phyloP scores from a whole-genome alignment of 1,139 yeast genomes.

The Saccharomyces hybrid region DNA sequence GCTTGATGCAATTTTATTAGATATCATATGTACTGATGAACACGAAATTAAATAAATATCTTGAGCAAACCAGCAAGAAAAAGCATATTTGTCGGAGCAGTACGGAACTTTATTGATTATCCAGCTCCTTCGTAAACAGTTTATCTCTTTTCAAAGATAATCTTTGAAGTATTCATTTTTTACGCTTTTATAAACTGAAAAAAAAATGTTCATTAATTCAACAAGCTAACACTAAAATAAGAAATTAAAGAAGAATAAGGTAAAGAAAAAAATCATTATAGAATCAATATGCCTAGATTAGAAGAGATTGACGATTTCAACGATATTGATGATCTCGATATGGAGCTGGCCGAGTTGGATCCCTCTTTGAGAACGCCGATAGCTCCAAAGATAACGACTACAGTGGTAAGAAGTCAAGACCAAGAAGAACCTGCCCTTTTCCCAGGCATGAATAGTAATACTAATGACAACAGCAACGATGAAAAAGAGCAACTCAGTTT shows the following conservation, averaged over 20 bases:
- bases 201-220: neutral
- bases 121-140: neutral
- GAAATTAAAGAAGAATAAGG: neutral
- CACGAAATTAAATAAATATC: neutral
- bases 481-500: constrained; percentile 18
- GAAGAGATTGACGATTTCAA: constrained; percentile 80
- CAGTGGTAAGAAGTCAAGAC: constrained; percentile 60
- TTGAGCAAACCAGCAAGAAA: neutral
- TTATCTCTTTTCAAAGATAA: neutral
- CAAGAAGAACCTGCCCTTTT: constrained; percentile 28
- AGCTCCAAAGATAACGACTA: constrained; percentile 59
- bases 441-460: constrained; percentile 5
- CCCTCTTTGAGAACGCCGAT: constrained; percentile 61
- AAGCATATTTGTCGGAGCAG: neutral
- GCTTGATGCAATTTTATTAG: constrained; percentile 32
- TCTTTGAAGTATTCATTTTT: neutral
- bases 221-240: neutral
- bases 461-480: neutral
- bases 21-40: constrained; percentile 28
- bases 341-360: constrained; percentile 89
- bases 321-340: constrained; percentile 85
- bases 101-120: neutral
- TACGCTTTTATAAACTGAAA: neutral
- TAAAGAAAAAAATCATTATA: neutral
- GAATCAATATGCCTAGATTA: constrained; percentile 50